Conservation (phyloP, 495 filamentous ascomycete species). For the Penicillium nucicola region DNA sequence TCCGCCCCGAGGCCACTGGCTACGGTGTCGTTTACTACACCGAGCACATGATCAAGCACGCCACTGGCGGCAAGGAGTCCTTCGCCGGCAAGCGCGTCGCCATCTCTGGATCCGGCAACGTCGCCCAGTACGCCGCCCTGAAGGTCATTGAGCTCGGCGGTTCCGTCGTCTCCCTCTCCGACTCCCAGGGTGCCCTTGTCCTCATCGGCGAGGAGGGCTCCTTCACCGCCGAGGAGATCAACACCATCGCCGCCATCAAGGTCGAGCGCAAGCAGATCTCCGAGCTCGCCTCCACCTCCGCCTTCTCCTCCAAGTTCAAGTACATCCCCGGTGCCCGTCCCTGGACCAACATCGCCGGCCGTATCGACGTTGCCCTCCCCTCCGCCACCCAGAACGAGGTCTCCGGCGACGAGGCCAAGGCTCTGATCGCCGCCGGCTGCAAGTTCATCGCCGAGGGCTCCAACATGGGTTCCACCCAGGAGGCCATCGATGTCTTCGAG, state of each 20-base stretch:
- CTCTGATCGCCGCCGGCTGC: slow-evolving; percentile 69
- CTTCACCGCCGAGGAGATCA: slow-evolving; percentile 76
- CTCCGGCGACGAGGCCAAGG: slow-evolving; percentile 79
- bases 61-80: slow-evolving; percentile 71
- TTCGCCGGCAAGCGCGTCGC: slow-evolving; percentile 92
- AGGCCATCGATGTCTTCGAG: slow-evolving; percentile 93
- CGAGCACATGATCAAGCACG: slow-evolving; percentile 91
- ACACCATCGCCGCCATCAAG: slow-evolving; percentile 78
- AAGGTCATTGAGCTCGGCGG: slow-evolving; percentile 96
- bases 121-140: slow-evolving; percentile 95
- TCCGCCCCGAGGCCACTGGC: slow-evolving; percentile 95
- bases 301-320: slow-evolving; percentile 67
- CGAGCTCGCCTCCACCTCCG: slow-evolving; percentile 48
- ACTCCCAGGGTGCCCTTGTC: slow-evolving; percentile 82
- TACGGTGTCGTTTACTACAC: slow-evolving; percentile 98
- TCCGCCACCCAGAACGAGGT: slow-evolving; percentile 98
- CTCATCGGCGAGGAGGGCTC: slow-evolving; percentile 55
- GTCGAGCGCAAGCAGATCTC: slow-evolving; percentile 79
- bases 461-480: slow-evolving; percentile 99
- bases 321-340: slow-evolving; percentile 87
- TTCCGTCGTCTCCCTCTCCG: slow-evolving; percentile 89
- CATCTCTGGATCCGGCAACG: slow-evolving; percentile 96
- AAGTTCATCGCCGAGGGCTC: slow-evolving; percentile 94
- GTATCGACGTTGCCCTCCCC: slow-evolving; percentile 88
- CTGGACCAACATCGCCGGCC: slow-evolving; percentile 76